These are phyloP conservation scores for Nissolia schottii DNA, from an alignment of 306 rosid genomes.

Conservation along the genomic window DNA sequence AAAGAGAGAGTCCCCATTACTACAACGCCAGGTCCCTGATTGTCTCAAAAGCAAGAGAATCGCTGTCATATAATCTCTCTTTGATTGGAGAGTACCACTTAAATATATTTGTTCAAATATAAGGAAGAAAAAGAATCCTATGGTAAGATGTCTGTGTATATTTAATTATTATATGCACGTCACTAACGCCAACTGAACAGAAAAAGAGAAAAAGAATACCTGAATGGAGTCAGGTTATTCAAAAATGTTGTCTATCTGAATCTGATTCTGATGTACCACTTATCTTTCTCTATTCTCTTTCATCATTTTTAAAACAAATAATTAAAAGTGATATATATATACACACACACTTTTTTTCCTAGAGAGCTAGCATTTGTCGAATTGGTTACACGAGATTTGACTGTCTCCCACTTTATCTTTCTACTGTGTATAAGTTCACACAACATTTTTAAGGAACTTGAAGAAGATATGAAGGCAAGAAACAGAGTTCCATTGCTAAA, in stretches of 20 bases:
- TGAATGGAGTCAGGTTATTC: not conserved
- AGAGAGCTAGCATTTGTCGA: not conserved
- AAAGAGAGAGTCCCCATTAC: not conserved
- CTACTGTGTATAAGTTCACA: not conserved
- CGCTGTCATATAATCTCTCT: not conserved
- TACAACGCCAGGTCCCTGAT: not conserved
- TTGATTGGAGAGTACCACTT: not conserved
- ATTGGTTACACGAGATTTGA: not conserved
- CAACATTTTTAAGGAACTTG: not conserved
- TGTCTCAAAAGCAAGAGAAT: not conserved
- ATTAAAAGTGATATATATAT: not conserved
- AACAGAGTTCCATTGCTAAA: conserved; percentile 3
- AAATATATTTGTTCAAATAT: not conserved
- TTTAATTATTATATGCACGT: not conserved
- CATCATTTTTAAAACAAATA: not conserved
- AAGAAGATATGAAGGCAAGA: not conserved
- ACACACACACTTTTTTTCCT: too few species aligned
- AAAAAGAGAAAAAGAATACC: not conserved
- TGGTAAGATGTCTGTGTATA: not conserved
- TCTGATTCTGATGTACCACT: not conserved
- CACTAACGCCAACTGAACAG: not conserved
- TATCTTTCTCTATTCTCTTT: not conserved
- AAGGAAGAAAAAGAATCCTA: not conserved
- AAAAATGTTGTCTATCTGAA: not conserved
- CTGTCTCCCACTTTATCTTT: not conserved